Evolutionary conservation across 306 rosid genomes (phyloP).

Genomic region (Quercus parvula): DNA sequence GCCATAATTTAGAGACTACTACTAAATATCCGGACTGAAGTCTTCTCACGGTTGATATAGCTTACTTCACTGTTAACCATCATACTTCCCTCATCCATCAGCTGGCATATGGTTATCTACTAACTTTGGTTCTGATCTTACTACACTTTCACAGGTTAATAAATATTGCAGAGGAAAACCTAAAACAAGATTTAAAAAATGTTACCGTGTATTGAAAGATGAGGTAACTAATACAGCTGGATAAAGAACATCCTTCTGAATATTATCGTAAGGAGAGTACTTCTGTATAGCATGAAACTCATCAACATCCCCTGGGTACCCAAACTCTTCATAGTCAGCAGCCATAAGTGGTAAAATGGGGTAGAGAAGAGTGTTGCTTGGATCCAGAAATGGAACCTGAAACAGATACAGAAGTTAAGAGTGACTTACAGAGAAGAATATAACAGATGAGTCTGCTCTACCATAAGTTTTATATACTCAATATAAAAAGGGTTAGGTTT

Average conservation of each 20-base stretch:
- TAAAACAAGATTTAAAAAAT: not conserved
- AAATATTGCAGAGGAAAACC: not conserved
- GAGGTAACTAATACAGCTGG: slow-evolving; percentile 75
- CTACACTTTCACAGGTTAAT: slow-evolving; percentile 2
- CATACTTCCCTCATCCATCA: not conserved
- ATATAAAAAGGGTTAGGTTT: too few relatives aligned
- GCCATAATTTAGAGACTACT: not conserved
- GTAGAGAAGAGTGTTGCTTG: slow-evolving; percentile 74
- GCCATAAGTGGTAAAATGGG: slow-evolving; percentile 80
- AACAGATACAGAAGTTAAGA: slow-evolving; percentile 22
- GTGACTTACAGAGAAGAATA: not conserved
- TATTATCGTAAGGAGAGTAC: slow-evolving; percentile 88
- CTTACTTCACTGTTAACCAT: not conserved
- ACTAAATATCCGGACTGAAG: not conserved
- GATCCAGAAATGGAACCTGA: slow-evolving; percentile 90
- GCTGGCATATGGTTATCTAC: not conserved
- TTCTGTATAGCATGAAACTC: slow-evolving; percentile 80
- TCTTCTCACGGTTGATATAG: not conserved
- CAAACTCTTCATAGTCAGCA: slow-evolving; percentile 84
- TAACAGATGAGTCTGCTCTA: not conserved
- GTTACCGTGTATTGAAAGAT: slow-evolving; percentile 81
- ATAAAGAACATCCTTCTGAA: slow-evolving; percentile 68
- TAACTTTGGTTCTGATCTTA: not conserved
- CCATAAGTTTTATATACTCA: not conserved
- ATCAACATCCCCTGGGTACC: slow-evolving; percentile 70